Evolutionary conservation across 2,329 filamentous ascomycete species (phyloP), one percentile per base, ranked within the genome.

Genomic region (Lasiodiplodia sp.): DNA sequence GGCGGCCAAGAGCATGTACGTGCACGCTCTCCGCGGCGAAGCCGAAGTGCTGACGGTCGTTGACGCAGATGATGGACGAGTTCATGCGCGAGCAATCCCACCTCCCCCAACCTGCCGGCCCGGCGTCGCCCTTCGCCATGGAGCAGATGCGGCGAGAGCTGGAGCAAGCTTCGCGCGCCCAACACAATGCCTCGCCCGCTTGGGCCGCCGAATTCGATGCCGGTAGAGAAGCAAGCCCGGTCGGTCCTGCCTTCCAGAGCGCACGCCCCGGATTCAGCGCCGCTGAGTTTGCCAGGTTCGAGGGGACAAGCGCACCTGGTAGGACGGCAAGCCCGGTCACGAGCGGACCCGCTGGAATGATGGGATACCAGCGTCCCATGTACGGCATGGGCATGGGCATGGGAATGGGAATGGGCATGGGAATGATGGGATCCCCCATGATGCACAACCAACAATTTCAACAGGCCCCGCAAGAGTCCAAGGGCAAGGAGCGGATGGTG

Each of bases 201-300:
- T 91, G 89, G 89, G 87, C 88, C 18, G 83, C 86, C 49, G 89
- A 91, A 74, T 91, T 90, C 73, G 86, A 88, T 71, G 83, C 87
- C 0, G 86, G 85, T 58, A 78, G 83, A 74, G 77, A 82, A 70
- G 84, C 86, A 73, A 87, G 93, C 78, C 84, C 88, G 44, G 90
- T 94, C 90, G 91, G 79, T 84, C 91, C 71, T 86, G 88, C 7
- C 92, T 87, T 90, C 81, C 88, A 86, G 80, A 86, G 81, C 66
- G 77, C 52, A 73, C 82, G 75, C 73, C 77, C 73, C 71, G 78
- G 82, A 70, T 97, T 97, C 80, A 91, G 85, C 70, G 85, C 94
- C 31, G 91, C 93, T 56, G 96, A 98, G 73, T 98, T 97, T 79
- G 90, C 92, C 58, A 89, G 90, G 70, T 98, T 97, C 79, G 91